Evolutionary conservation across 2,329 filamentous ascomycete genomes (phyloP).

Genomic region (Coniosporium tulheliwenetii): DNA sequence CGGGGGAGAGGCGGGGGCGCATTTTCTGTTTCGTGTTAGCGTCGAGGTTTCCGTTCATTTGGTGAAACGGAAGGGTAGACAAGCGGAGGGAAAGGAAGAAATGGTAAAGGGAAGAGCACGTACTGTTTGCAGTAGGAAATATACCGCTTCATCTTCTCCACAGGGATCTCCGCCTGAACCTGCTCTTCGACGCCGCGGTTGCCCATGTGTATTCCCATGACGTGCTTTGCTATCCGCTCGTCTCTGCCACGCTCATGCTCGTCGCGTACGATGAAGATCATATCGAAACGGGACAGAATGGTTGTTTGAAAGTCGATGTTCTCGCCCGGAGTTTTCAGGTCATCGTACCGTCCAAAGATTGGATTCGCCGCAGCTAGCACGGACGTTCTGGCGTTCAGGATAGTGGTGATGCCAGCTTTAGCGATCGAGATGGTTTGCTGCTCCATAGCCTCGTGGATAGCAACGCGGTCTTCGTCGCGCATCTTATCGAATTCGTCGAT

Average conservation of each 20-base stretch:
- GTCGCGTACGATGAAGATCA: constrained; percentile 98
- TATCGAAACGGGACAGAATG: constrained; percentile 94
- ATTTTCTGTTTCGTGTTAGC: constrained; percentile 46
- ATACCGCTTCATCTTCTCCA: constrained; percentile 96
- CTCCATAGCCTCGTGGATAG: constrained; percentile 99
- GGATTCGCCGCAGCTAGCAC: constrained; percentile 93
- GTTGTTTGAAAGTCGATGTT: constrained; percentile 99
- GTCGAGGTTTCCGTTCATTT: constrained; percentile 6
- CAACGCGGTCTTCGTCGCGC: constrained; percentile 93
- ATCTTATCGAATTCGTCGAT: constrained; percentile 99
- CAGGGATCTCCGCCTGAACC: constrained; percentile 71
- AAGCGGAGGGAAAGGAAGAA: constrained; percentile 2
- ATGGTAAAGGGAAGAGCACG: constrained; percentile 21
- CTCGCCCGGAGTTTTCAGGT: constrained; percentile 92
- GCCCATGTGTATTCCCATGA: constrained; percentile 95
- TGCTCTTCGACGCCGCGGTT: constrained; percentile 69
- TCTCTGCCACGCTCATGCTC: constrained; percentile 83
- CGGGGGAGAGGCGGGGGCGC: constrained; percentile 80
- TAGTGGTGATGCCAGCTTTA: constrained; percentile 96
- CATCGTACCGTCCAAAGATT: constrained; percentile 94
- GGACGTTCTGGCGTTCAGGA: constrained; percentile 87
- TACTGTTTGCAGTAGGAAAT: constrained; percentile 93
- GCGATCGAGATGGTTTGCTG: constrained; percentile 99
- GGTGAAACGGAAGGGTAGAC: neutral
- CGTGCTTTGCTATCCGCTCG: constrained; percentile 87